phyloP scores from a whole-genome alignment of 2,329 filamentous ascomycete genomes.

The Xylariaceae sp. region DNA sequence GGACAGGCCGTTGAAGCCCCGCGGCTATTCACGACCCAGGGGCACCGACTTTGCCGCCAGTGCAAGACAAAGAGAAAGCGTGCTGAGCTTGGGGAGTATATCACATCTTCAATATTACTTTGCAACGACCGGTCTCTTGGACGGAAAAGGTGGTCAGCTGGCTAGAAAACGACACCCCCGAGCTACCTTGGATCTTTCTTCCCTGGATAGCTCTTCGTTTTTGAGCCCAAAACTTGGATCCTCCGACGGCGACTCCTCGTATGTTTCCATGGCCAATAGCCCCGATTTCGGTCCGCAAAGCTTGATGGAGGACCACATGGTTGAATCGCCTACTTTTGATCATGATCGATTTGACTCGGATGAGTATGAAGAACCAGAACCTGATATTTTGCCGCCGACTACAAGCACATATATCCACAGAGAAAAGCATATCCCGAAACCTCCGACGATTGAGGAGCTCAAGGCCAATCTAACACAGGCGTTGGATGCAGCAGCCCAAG shows the following conservation, averaged over 20 bases:
- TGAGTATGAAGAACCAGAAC: conserved; percentile 60
- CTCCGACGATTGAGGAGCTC: conserved; percentile 75
- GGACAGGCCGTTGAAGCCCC: conserved; percentile 45
- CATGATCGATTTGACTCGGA: conserved; percentile 47
- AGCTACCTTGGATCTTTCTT: conserved; percentile 53
- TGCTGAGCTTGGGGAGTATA: conserved; percentile 93
- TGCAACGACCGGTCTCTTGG: conserved; percentile 84
- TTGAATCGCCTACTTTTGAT: conserved; percentile 44
- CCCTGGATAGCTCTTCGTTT: conserved; percentile 41
- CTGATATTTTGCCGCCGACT: conserved; percentile 88
- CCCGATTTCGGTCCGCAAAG: conserved; percentile 45
- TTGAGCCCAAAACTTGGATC: conserved; percentile 36
- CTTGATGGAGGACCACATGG: conserved; percentile 34
- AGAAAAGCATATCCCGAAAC: conserved; percentile 73
- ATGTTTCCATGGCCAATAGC: conserved; percentile 54
- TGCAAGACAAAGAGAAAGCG: conserved; percentile 84
- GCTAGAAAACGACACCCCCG: conserved; percentile 64
- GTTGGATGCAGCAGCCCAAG: conserved; percentile 40
- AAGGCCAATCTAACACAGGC: conserved; percentile 53
- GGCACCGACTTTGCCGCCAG: conserved; percentile 87
- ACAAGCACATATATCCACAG: conserved; percentile 91
- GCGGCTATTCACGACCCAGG: conserved; percentile 83
- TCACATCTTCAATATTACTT: conserved; percentile 98
- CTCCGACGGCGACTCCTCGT: conserved; percentile 53
- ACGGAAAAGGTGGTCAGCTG: conserved; percentile 85